These are phyloP conservation scores for Gnomoniopsis sp. DNA, from an alignment of 2,329 filamentous ascomycete species.

Conservation along the genomic window DNA sequence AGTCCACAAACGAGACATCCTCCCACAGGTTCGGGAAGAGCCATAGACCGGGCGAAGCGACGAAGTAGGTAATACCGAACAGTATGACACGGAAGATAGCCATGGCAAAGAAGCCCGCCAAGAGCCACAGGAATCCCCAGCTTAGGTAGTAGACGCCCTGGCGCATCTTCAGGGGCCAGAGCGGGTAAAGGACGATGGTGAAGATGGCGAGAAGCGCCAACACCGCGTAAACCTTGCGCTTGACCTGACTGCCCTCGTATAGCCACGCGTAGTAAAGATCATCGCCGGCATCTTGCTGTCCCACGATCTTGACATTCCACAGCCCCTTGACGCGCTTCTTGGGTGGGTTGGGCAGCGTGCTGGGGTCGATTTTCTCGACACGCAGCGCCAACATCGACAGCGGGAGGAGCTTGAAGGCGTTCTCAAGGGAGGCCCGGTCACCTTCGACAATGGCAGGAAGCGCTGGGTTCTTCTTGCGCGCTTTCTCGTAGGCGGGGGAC, in stretches of 20 bases:
- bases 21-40: conserved; percentile 97
- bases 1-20: conserved; percentile 97
- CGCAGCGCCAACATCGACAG: conserved; percentile 91
- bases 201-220: conserved; percentile 83
- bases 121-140: conserved; percentile 85
- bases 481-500: conserved; percentile 86
- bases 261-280: conserved; percentile 97
- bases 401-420: conserved; percentile 90
- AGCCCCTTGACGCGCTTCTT: conserved; percentile 94
- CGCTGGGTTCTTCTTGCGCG: conserved; percentile 81
- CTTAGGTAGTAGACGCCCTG: conserved; percentile 96
- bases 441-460: conserved; percentile 71
- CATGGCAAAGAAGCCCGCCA: conserved; percentile 96
- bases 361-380: conserved; percentile 76
- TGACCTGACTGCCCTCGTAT: conserved; percentile 90
- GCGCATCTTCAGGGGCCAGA: conserved; percentile 89
- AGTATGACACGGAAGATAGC: conserved; percentile 93
- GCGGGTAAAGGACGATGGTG: conserved; percentile 86
- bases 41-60: conserved; percentile 85
- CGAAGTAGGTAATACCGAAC: conserved; percentile 89
- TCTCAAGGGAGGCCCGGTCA: conserved; percentile 84
- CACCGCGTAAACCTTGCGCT: conserved; percentile 85
- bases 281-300: conserved; percentile 84
- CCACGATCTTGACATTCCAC: conserved; percentile 94
- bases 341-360: conserved; percentile 64